Evolutionary conservation across 2,329 filamentous ascomycete genomes (phyloP).

Genomic region (Aspergillus cejpii): DNA sequence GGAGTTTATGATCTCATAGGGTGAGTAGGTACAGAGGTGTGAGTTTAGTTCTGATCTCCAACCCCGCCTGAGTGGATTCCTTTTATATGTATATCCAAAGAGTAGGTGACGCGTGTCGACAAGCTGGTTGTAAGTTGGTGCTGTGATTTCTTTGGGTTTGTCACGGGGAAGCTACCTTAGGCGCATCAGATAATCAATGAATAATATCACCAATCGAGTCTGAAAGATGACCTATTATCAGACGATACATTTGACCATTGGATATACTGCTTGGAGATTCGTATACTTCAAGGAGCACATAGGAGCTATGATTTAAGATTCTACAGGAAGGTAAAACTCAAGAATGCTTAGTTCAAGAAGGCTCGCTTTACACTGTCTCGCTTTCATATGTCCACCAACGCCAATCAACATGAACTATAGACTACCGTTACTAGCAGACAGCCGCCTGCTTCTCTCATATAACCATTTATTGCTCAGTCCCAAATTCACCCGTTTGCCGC

Average conservation of each 20-base stretch:
- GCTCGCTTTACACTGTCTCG: constrained; percentile 16
- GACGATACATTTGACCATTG: too few relatives aligned
- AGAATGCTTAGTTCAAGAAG: constrained; percentile 10
- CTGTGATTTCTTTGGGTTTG: constrained; percentile 11
- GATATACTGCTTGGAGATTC: too few relatives aligned
- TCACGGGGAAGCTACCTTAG: constrained; percentile 14
- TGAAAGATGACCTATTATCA: neutral
- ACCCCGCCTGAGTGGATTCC: neutral
- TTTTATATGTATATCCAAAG: constrained; percentile 4
- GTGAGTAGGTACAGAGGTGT: constrained; percentile 1
- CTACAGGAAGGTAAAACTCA: neutral
- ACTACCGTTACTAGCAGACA: constrained; percentile 35
- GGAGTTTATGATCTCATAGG: constrained; percentile 23
- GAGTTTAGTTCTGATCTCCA: neutral
- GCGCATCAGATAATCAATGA: constrained; percentile 10
- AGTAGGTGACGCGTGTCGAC: constrained; percentile 8
- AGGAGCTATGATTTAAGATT: too few relatives aligned
- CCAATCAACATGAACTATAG: constrained; percentile 19
- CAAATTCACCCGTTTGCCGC: constrained; percentile 62
- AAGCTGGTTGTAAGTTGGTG: constrained; percentile 18
- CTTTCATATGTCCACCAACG: constrained; percentile 7
- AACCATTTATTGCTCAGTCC: constrained; percentile 89
- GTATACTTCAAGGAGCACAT: too few relatives aligned
- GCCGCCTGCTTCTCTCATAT: constrained; percentile 65
- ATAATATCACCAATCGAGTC: neutral